Conservation (phyloP, 495 filamentous ascomycete genomes). For the Oidiodendron maius region DNA sequence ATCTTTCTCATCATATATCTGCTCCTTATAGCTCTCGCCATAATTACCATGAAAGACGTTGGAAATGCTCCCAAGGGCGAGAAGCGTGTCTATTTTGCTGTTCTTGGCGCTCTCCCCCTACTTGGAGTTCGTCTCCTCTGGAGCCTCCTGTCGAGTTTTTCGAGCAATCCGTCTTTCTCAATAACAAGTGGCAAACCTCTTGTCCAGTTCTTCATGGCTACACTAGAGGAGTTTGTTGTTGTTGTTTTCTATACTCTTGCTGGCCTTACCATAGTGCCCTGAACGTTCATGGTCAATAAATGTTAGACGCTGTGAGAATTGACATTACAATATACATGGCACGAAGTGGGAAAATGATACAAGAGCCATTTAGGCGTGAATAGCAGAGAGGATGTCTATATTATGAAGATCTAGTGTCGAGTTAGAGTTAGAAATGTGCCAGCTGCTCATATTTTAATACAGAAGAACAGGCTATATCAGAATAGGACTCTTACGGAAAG, state of each 20-base stretch:
- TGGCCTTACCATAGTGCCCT: conserved; percentile 24
- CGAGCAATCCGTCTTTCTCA: conserved; percentile 26
- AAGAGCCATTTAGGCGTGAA: too few relatives aligned
- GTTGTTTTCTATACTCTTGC: conserved; percentile 27
- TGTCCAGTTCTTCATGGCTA: conserved; percentile 32
- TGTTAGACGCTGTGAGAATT: not conserved
- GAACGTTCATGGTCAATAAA: not conserved
- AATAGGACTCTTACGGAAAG: too few relatives aligned
- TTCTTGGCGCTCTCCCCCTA: conserved; percentile 27
- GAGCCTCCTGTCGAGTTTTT: conserved; percentile 28
- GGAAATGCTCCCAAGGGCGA: conserved; percentile 21
- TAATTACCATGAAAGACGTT: conserved; percentile 20
- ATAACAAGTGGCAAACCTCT: conserved; percentile 26
- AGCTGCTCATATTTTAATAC: too few relatives aligned
- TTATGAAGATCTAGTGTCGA: too few relatives aligned
- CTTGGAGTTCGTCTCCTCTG: conserved; percentile 35
- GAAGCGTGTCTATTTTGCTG: conserved; percentile 28
- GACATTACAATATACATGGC: too few relatives aligned
- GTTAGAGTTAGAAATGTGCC: too few relatives aligned
- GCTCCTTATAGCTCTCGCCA: conserved; percentile 6
- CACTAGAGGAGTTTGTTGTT: conserved; percentile 34
- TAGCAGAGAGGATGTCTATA: too few relatives aligned
- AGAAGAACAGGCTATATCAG: too few relatives aligned
- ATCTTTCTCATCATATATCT: conserved; percentile 20
- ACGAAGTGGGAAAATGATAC: too few relatives aligned